Evolutionary conservation across 148 eudicot species (phyloP).

Genomic region (Fagopyrum homotropicum): DNA sequence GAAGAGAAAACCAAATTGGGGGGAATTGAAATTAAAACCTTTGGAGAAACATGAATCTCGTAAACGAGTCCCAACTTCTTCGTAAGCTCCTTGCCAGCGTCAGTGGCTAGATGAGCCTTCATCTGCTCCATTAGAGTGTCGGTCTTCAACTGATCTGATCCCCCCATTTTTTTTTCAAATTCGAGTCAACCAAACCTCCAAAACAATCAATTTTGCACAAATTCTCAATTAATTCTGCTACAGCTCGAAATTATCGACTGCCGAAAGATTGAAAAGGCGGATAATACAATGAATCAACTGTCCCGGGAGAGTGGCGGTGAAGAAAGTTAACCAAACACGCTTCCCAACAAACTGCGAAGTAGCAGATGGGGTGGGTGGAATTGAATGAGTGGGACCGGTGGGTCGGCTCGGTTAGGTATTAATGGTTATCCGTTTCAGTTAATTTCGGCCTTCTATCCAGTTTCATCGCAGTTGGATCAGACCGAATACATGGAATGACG

Average conservation of each 20-base stretch:
- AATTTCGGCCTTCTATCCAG: background rate
- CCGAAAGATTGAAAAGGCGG: background rate
- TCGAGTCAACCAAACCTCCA: background rate
- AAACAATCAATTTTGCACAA: background rate
- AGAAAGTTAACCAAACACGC: conserved; percentile 8
- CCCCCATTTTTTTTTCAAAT: conserved; percentile 20
- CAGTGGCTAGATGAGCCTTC: conserved; percentile 77
- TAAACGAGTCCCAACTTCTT: conserved; percentile 76
- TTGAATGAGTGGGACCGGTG: background rate
- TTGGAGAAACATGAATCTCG: conserved; percentile 84
- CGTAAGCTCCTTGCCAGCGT: conserved; percentile 55
- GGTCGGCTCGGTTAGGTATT: background rate
- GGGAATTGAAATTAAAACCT: conserved; percentile 26
- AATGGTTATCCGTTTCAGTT: background rate
- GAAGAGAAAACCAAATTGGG: background rate
- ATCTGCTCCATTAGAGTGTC: conserved; percentile 80
- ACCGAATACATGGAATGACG: background rate
- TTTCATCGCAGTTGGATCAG: background rate
- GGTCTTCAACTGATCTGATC: conserved; percentile 44
- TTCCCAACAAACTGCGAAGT: background rate
- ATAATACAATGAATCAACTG: background rate
- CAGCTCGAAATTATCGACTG: background rate
- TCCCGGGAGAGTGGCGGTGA: conserved; percentile 2
- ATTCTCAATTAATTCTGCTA: background rate
- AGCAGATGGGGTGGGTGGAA: background rate